Base-by-base conservation (phyloP, 108 stramenopile species). In the Discostella pseudostelligera region DNA sequence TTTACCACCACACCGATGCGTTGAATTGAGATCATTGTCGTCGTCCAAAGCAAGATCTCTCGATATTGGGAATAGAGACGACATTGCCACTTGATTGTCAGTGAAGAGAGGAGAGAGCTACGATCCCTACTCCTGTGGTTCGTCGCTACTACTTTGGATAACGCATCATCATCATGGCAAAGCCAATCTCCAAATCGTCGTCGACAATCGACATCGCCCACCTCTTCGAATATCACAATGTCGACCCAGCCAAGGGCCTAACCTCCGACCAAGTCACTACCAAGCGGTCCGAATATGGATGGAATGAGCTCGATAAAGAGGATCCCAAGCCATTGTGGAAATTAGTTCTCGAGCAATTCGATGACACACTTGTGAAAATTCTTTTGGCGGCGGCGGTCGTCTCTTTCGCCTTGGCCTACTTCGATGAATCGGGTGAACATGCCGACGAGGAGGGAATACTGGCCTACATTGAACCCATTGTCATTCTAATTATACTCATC, bases 361-460 rank as follows among this genome's bases (percentile, higher is more conserved):
- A 98, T 53, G 98, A 98, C 81, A 93, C 93, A 21, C 96, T 95
- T 7, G 77, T 98, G 61, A 93, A 96, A 67, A 94, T 98, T 62
- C 79, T 98, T 39, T 90, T 98, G 39, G 95, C 89, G 4, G 89
- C 96, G 0, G 98, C 98, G 54, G 59, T 92, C 3, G 90, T 98
- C 8, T 94, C 92, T 10, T 75, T 98, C 17, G 83, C 80, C 32
- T 86, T 98, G 60, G 98, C 96, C 40, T 81, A 96, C 49, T 96
- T 95, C 81, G 92, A 95, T 55, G 96, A 96, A 55, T 58, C 62
- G 47, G 90, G 88, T 42, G 82, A 84, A 16, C 76, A 78, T 51
- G 72, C 67, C 61, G 88, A 86, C 49, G 83, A 79, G 21, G 78
- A 83, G 40, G 65, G 67, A 13, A 39, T 82, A 20, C 53, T 72